Evolutionary conservation across 2,329 filamentous ascomycete genomes (phyloP).

Genomic region (Alternaria metachromatica): DNA sequence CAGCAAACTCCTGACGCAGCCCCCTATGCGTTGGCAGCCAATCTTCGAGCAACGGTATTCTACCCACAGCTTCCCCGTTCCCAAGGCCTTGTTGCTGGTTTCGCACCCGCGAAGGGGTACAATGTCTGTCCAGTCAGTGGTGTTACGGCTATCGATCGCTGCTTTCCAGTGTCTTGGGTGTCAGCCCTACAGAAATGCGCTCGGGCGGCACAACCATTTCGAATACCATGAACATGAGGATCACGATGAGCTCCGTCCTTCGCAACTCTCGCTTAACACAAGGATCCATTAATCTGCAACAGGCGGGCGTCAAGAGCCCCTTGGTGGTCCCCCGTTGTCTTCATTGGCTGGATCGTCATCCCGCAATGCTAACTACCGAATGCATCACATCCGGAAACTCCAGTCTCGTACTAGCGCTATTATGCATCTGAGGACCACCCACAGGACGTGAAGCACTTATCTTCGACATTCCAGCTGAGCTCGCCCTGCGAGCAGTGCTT

Average conservation of each 20-base stretch:
- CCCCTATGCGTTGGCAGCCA: conserved; percentile 3
- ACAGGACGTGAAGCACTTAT: neutral
- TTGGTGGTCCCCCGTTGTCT: neutral
- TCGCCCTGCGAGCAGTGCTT: neutral
- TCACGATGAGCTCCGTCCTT: neutral
- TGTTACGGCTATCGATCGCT: conserved; percentile 5
- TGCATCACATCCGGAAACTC: neutral
- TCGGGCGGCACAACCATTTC: neutral
- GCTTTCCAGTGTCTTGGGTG: neutral
- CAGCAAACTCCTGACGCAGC: conserved; percentile 6
- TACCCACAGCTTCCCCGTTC: neutral
- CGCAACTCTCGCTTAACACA: neutral
- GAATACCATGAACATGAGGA: neutral
- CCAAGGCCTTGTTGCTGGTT: neutral
- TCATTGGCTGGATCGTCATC: neutral
- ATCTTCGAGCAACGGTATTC: neutral
- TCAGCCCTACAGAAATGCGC: neutral
- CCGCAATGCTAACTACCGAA: neutral
- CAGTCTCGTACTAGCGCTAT: neutral
- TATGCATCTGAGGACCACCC: neutral
- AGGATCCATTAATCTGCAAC: conserved; percentile 3
- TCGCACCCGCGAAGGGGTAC: neutral
- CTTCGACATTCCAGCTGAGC: neutral
- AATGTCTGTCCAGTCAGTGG: conserved; percentile 3
- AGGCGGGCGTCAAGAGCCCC: neutral